These are phyloP conservation scores for Perkinsus olseni DNA, from an alignment of 169 alveolate species.

Conservation along the genomic window DNA sequence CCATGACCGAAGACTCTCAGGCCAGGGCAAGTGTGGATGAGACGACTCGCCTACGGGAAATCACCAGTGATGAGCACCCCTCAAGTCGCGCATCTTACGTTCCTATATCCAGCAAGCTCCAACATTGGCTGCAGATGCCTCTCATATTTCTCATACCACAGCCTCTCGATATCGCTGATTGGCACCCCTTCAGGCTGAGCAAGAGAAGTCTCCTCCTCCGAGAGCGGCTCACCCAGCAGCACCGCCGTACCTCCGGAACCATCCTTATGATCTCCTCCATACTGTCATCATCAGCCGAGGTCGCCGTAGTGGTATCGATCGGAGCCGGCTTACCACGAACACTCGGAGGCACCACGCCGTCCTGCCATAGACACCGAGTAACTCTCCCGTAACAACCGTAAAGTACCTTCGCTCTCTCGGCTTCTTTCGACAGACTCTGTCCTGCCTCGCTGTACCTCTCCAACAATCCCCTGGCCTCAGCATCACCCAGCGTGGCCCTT, in stretches of 20 bases:
- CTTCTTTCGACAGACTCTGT: neutral
- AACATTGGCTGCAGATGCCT: neutral
- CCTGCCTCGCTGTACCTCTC: neutral
- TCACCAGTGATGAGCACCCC: neutral
- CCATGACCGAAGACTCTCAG: neutral
- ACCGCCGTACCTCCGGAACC: neutral
- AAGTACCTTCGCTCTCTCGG: neutral
- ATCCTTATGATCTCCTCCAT: neutral
- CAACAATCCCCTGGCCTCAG: neutral
- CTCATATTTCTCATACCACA: neutral
- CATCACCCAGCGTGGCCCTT: neutral
- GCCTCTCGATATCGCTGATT: neutral
- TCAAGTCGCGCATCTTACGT: neutral
- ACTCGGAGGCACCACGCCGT: neutral
- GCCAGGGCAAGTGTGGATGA: neutral
- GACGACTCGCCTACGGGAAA: neutral
- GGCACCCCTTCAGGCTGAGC: neutral
- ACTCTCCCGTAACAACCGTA: neutral
- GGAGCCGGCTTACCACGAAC: neutral
- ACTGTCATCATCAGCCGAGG: neutral
- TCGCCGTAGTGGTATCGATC: neutral
- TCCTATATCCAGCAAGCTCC: neutral
- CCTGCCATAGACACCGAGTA: neutral
- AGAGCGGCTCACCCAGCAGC: neutral
- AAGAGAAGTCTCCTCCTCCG: too few relatives aligned